Base-by-base conservation (phyloP, 352 stramenopile species). In the Globisporangium uncinulatum region DNA sequence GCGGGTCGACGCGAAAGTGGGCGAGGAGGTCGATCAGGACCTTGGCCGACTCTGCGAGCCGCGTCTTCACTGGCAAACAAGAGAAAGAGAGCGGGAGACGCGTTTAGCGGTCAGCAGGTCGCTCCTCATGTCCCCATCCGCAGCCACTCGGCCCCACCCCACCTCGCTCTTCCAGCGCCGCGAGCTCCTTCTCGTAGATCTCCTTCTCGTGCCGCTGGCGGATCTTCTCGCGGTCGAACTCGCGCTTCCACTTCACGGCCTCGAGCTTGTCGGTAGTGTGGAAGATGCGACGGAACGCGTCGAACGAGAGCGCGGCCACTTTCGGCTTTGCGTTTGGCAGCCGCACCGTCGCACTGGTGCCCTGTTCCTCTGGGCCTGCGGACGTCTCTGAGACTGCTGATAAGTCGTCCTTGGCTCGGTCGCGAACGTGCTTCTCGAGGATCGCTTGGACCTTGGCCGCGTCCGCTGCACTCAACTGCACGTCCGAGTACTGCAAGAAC, bases 141-240 rank as follows among this genome's bases (percentile, higher is more conserved):
- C 24, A 29, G 24, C 4, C 24, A 29, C 24, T 29, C 24, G 24
- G 24, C 24, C 24, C 24, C 24, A 29, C 24, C 24, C 24, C 24
- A 84, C 74, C 76, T 77, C 86, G 87, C 32, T 86, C 73, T 56
- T 93, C 83, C 31, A 93, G 58, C 4, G 66, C 69, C 14, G 76
- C 67, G 42, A 91, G 65, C 36, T 93, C 79, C 6, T 67, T 74
- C 15, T 70, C 70, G 52, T 89, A 89, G 19, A 89, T 82, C 48
- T 87, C 79, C 44, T 88, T 80, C 50, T 93, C 81, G 34, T 90
- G 75, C 4, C 57, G 66, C 54, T 74, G 59, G 0, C 70, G 70
- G 1, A 71, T 60, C 32, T 83, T 85, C 41, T 92, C 79, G 0
- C 70, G 61, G n/a, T 92, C 79, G 39, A 89, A 86, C 51, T 93